Percentiles rank a stretch among this genome's conserved stretches.
phyloP scores from a whole-genome alignment of 352 stramenopile species.

The Globisporangium alternatum region DNA sequence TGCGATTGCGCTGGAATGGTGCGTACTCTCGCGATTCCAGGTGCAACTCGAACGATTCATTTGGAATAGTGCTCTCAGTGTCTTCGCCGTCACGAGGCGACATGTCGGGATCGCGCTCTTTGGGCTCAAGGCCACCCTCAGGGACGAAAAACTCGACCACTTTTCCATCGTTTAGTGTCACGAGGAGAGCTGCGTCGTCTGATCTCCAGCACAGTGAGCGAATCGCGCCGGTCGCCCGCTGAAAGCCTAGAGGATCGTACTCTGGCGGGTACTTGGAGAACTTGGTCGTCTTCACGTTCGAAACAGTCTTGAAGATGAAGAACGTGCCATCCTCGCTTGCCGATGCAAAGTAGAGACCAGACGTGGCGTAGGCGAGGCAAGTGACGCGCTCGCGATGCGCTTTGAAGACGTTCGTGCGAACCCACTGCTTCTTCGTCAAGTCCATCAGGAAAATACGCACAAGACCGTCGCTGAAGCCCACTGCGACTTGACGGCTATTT shows the following conservation, averaged over 20 bases:
- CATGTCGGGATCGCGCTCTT: slow-evolving; percentile 3
- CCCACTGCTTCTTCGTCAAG: slow-evolving; percentile 39
- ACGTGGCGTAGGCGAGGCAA: slow-evolving; percentile 64
- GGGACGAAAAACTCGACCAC: slow-evolving; percentile 72
- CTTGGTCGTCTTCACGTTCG: slow-evolving; percentile 47
- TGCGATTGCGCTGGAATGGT: slow-evolving; percentile 38
- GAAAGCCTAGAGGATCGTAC: slow-evolving; percentile 80
- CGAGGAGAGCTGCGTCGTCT: slow-evolving; percentile 64
- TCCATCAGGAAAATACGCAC: slow-evolving; percentile 72
- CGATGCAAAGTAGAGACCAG: slow-evolving; percentile 71
- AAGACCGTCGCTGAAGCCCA: slow-evolving; percentile 90
- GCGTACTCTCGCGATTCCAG: slow-evolving; percentile 39
- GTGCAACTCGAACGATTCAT: slow-evolving; percentile 50
- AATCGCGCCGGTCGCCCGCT: slow-evolving; percentile 33
- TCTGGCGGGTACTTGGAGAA: slow-evolving; percentile 52
- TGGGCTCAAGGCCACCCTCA: slow-evolving; percentile 21
- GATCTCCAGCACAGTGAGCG: slow-evolving; percentile 60
- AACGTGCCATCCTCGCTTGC: slow-evolving; percentile 75
- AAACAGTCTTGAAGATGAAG: slow-evolving; percentile 81
- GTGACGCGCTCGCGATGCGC: slow-evolving; percentile 80
- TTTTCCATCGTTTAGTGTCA: slow-evolving; percentile 50
- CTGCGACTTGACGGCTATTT: slow-evolving; percentile 69
- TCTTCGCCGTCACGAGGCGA: slow-evolving; percentile 14
- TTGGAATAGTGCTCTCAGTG: slow-evolving; percentile 25
- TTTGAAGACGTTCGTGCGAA: slow-evolving; percentile 84